Conservation (phyloP, 2,329 filamentous ascomycete species). For the Colletotrichum sublineola region DNA sequence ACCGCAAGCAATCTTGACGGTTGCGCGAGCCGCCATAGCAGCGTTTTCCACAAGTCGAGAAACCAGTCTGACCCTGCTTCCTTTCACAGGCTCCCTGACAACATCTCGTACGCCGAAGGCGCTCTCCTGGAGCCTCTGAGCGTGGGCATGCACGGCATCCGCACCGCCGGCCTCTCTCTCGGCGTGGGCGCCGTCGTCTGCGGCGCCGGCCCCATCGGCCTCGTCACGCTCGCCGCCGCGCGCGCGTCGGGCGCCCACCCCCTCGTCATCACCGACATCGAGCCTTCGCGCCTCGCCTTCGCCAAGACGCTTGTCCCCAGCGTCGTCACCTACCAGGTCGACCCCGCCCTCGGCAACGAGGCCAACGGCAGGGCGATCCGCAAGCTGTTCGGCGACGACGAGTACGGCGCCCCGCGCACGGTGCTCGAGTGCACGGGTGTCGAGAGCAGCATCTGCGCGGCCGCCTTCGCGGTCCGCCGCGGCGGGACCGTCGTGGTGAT, state of each 20-base stretch:
- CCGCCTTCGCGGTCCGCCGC: constrained; percentile 67
- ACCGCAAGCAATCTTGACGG: too few species aligned
- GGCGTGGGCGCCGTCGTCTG: constrained; percentile 70
- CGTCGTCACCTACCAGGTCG: constrained; percentile 67
- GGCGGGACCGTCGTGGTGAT: constrained; percentile 74
- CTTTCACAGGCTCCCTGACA: constrained; percentile 63
- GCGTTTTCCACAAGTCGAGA: background rate
- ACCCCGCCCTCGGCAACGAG: constrained; percentile 58
- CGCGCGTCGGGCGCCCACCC: constrained; percentile 74
- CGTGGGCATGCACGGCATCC: constrained; percentile 73
- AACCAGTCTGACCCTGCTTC: background rate
- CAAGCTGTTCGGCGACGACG: constrained; percentile 64
- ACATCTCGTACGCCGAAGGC: constrained; percentile 68
- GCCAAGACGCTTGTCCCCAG: constrained; percentile 69
- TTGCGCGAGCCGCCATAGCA: too few species aligned
- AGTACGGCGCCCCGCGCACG: constrained; percentile 69
- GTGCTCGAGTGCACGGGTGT: constrained; percentile 77
- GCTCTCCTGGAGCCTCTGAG: constrained; percentile 75
- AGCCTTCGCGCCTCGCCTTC: constrained; percentile 67
- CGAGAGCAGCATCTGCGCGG: constrained; percentile 72
- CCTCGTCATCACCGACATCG: constrained; percentile 74
- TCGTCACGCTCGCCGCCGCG: constrained; percentile 69
- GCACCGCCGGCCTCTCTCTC: constrained; percentile 64
- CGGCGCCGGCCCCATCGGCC: constrained; percentile 74
- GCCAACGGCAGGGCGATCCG: constrained; percentile 66